These are phyloP conservation scores for Neurospora sublineolata DNA, from an alignment of 495 filamentous ascomycete genomes.

Conservation along the genomic window DNA sequence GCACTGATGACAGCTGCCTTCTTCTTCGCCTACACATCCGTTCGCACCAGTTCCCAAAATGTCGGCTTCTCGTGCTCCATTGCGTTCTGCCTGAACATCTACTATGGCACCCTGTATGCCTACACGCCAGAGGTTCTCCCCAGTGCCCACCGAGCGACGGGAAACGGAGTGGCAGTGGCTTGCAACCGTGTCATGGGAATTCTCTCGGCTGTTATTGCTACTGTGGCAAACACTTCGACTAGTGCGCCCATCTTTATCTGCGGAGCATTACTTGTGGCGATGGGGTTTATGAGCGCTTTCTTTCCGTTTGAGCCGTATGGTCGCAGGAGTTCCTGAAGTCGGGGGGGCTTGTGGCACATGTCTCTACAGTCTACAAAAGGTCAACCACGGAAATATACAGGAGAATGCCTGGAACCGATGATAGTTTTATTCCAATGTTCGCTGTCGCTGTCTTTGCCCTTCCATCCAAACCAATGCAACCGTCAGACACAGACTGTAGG, in stretches of 20 bases:
- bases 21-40: slow-evolving; percentile 59
- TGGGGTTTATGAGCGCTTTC: slow-evolving; percentile 46
- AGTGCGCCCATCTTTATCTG: slow-evolving; percentile 58
- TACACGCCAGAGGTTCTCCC: slow-evolving; percentile 50
- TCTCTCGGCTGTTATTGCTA: slow-evolving; percentile 52
- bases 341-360: not conserved
- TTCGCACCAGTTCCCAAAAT: slow-evolving; percentile 47
- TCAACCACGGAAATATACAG: not conserved
- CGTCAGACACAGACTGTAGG: not conserved
- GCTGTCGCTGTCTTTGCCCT: too few species aligned
- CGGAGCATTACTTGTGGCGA: slow-evolving; percentile 51
- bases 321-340: slow-evolving; percentile 45
- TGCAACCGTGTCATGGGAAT: slow-evolving; percentile 66
- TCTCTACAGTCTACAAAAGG: not conserved
- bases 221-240: slow-evolving; percentile 46
- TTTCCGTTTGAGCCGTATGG: slow-evolving; percentile 68
- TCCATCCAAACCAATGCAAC: not conserved
- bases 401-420: not conserved
- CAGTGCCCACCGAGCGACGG: slow-evolving; percentile 57
- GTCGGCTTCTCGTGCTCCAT: slow-evolving; percentile 56
- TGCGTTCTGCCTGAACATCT: slow-evolving; percentile 56
- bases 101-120: slow-evolving; percentile 63
- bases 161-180: slow-evolving; percentile 58
- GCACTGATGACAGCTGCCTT: slow-evolving; percentile 51
- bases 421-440: not conserved